phyloP scores from a whole-genome alignment of 169 alveolate species.

The Plasmodium reichenowi region DNA sequence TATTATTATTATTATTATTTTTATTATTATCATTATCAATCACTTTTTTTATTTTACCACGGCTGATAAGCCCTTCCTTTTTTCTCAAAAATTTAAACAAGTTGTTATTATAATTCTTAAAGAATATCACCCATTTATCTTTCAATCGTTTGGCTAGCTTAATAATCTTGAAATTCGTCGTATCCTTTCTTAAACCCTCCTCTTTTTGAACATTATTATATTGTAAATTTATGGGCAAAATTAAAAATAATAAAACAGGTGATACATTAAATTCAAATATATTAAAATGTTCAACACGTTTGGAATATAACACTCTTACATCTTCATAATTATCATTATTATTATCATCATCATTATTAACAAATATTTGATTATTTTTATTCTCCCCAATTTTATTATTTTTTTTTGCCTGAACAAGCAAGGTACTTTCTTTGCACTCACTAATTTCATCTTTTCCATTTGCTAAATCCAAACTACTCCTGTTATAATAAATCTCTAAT shows the following conservation, averaged over 20 bases:
- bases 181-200: slow-evolving; percentile 7
- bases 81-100: slow-evolving; percentile 26
- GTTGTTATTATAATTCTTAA: slow-evolving; percentile 48
- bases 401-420: not conserved
- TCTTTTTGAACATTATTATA: slow-evolving; percentile 29
- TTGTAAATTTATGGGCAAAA: slow-evolving; percentile 55
- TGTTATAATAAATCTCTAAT: slow-evolving; percentile 51
- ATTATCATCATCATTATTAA: not conserved
- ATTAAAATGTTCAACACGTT: slow-evolving; percentile 1
- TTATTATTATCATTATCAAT: not conserved
- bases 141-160: slow-evolving; percentile 26
- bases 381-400: not conserved
- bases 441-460: not conserved
- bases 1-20: not conserved
- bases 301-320: not conserved
- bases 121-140: slow-evolving; percentile 49
- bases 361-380: not conserved
- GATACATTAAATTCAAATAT: slow-evolving; percentile 68
- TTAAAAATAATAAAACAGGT: slow-evolving; percentile 63
- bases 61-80: not conserved
- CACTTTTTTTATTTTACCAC: not conserved
- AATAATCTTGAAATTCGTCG: slow-evolving; percentile 34
- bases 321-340: not conserved
- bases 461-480: not conserved
- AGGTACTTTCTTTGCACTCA: no score